Evolutionary conservation across 331 rosid species (phyloP).

Genomic region (Saraca asoca): DNA sequence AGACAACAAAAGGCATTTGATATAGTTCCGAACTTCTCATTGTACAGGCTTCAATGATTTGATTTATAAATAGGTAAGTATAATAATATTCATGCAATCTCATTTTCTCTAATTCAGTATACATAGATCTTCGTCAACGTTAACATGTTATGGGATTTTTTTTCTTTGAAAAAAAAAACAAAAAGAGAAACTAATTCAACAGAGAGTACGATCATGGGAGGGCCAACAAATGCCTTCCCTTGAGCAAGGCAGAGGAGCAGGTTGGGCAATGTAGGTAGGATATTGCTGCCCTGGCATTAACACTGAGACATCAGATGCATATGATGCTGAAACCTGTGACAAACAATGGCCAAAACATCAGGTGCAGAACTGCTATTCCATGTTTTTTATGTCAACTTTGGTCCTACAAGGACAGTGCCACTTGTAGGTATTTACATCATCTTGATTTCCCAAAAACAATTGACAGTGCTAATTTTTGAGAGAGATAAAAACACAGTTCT

Average conservation of each 20-base stretch:
- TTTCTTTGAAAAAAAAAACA: too few relatives aligned
- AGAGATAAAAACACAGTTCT: too few relatives aligned
- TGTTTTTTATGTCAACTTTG: background rate
- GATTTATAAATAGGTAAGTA: too few relatives aligned
- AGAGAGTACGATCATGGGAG: slow-evolving; percentile 60
- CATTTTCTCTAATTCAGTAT: slow-evolving; percentile 30
- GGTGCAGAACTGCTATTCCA: background rate
- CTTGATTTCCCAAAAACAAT: too few relatives aligned
- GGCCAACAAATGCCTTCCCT: slow-evolving; percentile 81
- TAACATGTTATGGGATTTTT: background rate
- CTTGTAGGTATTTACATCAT: too few relatives aligned
- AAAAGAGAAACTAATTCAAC: slow-evolving; percentile 40
- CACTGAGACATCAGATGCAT: slow-evolving; percentile 70
- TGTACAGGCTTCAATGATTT: too few relatives aligned
- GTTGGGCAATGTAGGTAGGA: slow-evolving; percentile 86
- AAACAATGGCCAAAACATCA: slow-evolving; percentile 3
- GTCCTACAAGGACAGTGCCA: background rate
- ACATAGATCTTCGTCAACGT: slow-evolving; percentile 24
- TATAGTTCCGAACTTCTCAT: too few relatives aligned
- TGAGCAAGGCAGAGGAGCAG: slow-evolving; percentile 82
- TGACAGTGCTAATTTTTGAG: too few relatives aligned
- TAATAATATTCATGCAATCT: background rate
- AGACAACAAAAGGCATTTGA: too few relatives aligned
- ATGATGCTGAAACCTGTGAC: slow-evolving; percentile 55
- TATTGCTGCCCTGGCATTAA: slow-evolving; percentile 91